Percentiles rank a stretch among this genome's conserved stretches.
Evolutionary conservation across 2,329 filamentous ascomycete species (phyloP).

Genomic region (Alternaria novae-zelandiae): DNA sequence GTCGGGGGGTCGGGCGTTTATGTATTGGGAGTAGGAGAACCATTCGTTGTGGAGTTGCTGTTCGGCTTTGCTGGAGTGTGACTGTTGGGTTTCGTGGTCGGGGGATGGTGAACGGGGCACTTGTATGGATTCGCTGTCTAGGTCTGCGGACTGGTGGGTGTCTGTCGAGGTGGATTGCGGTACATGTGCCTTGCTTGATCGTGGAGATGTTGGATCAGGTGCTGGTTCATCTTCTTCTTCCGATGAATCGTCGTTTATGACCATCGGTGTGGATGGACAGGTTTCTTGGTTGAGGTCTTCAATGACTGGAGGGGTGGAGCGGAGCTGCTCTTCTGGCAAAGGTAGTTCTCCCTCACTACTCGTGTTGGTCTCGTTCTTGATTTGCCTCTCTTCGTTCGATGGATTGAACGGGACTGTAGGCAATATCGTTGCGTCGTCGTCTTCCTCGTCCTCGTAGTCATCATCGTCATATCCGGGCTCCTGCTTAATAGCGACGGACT

Average conservation of each 20-base stretch:
- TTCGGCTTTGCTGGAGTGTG: conserved; percentile 42
- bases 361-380: background rate
- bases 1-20: conserved; percentile 14
- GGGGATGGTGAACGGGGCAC: conserved; percentile 29
- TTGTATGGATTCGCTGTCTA: conserved; percentile 28
- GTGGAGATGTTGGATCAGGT: conserved; percentile 10
- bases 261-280: conserved; percentile 33
- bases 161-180: conserved; percentile 1
- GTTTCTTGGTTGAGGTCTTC: conserved; percentile 19
- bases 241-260: conserved; percentile 29
- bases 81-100: conserved; percentile 31
- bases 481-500: background rate
- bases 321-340: conserved; percentile 4
- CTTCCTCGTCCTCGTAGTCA: background rate
- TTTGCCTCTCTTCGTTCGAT: background rate
- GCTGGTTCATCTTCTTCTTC: conserved; percentile 19
- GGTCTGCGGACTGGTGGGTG: conserved; percentile 20
- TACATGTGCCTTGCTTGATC: background rate
- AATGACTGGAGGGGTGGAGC: conserved; percentile 19
- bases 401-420: background rate
- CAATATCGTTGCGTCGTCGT: background rate
- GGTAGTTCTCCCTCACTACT: background rate
- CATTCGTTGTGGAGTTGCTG: conserved; percentile 42
- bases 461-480: conserved; percentile 3
- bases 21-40: conserved; percentile 42